Percentiles rank a stretch among this genome's conserved stretches.
These are phyloP conservation scores for Aspergillus quadrilineatus DNA, from an alignment of 2,329 filamentous ascomycete species.

Conservation along the genomic window DNA sequence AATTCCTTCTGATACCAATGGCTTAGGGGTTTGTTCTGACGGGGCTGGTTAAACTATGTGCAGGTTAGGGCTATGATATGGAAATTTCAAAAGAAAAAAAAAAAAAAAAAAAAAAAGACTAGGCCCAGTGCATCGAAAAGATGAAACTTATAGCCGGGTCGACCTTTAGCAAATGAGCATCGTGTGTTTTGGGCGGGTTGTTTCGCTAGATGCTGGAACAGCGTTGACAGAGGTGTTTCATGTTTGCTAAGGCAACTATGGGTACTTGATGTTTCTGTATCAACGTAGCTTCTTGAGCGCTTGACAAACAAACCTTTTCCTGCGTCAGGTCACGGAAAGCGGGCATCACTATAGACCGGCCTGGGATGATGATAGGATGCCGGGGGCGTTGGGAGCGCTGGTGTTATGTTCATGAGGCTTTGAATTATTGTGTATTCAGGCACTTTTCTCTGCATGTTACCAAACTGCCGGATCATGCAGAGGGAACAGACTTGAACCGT, in stretches of 20 bases:
- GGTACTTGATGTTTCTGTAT: too few species aligned
- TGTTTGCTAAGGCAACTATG: neutral
- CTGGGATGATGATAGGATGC: neutral
- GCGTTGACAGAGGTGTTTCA: neutral
- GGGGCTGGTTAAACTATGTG: neutral
- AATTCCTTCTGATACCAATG: neutral
- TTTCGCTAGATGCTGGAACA: neutral
- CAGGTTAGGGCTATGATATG: neutral
- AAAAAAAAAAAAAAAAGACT: too few species aligned
- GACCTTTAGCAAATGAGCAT: neutral
- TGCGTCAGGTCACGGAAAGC: neutral
- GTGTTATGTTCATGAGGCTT: neutral
- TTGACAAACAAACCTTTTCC: neutral
- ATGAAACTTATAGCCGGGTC: neutral
- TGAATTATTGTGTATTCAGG: too few species aligned
- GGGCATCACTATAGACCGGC: neutral
- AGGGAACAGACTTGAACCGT: too few species aligned
- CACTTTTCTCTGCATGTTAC: too few species aligned
- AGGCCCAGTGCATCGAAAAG: too few species aligned
- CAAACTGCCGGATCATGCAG: too few species aligned
- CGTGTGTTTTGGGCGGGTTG: neutral
- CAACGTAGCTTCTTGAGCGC: neutral
- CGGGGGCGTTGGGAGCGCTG: neutral
- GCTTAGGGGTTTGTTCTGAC: neutral
- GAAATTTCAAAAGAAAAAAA: neutral